These are phyloP conservation scores for Schizochytrium sp. DNA, from an alignment of 108 stramenopile genomes.

Conservation along the genomic window DNA sequence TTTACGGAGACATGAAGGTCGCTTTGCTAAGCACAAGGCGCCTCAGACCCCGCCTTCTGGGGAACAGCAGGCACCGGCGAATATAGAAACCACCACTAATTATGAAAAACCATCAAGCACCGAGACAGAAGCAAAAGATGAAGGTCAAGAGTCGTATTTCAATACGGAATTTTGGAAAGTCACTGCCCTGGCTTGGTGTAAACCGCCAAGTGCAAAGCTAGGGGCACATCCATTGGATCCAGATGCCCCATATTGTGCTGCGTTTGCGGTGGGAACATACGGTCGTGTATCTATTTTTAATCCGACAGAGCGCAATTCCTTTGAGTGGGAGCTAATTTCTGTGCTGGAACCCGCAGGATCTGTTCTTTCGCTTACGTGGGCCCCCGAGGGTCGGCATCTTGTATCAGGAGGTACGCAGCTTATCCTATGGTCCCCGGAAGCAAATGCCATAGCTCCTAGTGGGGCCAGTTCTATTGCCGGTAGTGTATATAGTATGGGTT, in stretches of 20 bases:
- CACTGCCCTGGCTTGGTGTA: conserved; percentile 48
- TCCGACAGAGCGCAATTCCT: conserved; percentile 6
- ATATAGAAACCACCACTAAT: no score
- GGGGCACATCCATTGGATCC: conserved; percentile 34
- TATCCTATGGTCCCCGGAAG: conserved; percentile 54
- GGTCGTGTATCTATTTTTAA: conserved; percentile 39
- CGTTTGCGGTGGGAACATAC: conserved; percentile 53
- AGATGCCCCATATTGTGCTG: conserved; percentile 42
- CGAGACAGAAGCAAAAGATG: neutral
- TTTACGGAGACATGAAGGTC: neutral
- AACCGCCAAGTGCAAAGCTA: conserved; percentile 33
- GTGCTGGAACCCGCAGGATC: neutral
- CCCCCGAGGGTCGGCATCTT: conserved; percentile 45
- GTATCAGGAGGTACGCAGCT: conserved; percentile 44
- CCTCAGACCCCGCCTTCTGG: neutral
- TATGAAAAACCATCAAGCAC: neutral
- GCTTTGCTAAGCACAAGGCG: neutral
- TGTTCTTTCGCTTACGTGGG: conserved; percentile 1
- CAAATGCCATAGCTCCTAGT: neutral
- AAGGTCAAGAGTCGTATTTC: neutral
- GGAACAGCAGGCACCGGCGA: no score
- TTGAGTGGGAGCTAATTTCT: conserved; percentile 50
- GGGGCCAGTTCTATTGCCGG: neutral
- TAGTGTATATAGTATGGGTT: neutral
- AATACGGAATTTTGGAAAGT: neutral